Conservation (phyloP, 139 green algal species). For the Coelastrella sp. region DNA sequence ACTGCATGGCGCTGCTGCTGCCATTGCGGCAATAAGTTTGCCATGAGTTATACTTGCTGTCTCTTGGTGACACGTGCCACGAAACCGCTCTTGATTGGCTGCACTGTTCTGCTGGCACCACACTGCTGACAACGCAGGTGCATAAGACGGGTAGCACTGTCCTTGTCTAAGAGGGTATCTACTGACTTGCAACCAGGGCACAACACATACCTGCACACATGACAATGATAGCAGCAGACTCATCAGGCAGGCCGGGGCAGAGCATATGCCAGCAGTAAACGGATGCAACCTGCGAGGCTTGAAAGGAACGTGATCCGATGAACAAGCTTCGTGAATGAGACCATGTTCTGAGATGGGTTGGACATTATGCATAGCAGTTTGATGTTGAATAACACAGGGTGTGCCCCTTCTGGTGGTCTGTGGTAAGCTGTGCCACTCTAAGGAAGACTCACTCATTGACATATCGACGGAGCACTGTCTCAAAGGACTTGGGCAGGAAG, state of each 20-base stretch:
- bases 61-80: constrained; percentile 78
- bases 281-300: neutral
- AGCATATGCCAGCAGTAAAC: neutral
- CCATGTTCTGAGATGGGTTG: neutral
- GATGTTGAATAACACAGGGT: neutral
- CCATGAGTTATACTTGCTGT: too few relatives aligned
- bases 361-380: neutral
- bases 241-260: too few relatives aligned
- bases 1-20: too few relatives aligned
- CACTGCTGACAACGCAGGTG: constrained; percentile 95
- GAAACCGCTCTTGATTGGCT: constrained; percentile 96
- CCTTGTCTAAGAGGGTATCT: constrained; percentile 94
- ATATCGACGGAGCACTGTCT: constrained; percentile 96
- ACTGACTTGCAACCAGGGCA: constrained; percentile 97
- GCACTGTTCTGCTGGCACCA: constrained; percentile 88
- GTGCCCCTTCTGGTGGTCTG: neutral
- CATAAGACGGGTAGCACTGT: constrained; percentile 90
- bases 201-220: constrained; percentile 97
- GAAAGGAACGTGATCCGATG: too few relatives aligned
- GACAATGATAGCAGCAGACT: neutral
- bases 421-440: too few relatives aligned
- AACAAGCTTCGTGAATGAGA: too few relatives aligned
- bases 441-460: constrained; percentile 95
- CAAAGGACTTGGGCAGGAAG: constrained; percentile 98
- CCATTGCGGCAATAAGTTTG: too few relatives aligned